Evolutionary conservation across 116 monocot species (phyloP).

Genomic region (Cymodocea nodosa): DNA sequence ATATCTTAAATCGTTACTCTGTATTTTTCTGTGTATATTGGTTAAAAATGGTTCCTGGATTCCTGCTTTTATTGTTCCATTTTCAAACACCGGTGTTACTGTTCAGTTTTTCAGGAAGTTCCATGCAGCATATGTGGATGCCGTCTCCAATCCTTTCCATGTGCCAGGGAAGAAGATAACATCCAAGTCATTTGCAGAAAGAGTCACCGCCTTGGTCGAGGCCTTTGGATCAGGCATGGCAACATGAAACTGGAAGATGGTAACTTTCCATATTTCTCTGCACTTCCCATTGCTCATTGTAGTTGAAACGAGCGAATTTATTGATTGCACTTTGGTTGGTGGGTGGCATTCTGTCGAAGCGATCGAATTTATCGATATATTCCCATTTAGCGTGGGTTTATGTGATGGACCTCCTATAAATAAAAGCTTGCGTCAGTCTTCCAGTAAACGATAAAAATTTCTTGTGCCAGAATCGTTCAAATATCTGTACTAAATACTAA

Average conservation of each 20-base stretch:
- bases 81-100: background rate
- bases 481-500: no score
- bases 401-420: no score
- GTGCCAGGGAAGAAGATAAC: slow-evolving; percentile 92
- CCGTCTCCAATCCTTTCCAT: slow-evolving; percentile 94
- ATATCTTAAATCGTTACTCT: no score
- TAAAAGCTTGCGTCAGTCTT: no score
- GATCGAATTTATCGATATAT: no score
- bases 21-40: background rate
- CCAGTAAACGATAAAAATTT: no score
- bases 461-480: no score
- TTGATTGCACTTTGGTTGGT: no score
- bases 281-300: background rate
- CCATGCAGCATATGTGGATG: slow-evolving; percentile 88
- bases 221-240: slow-evolving; percentile 35
- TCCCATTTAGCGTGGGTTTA: no score
- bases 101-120: slow-evolving; percentile 90
- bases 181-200: slow-evolving; percentile 58
- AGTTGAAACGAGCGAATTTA: no score
- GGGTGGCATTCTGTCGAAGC: no score
- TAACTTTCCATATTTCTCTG: background rate
- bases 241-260: background rate
- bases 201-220: slow-evolving; percentile 52
- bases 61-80: background rate
- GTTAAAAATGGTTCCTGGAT: background rate